These are phyloP conservation scores for Apiospora pterosperma DNA, from an alignment of 2,329 filamentous ascomycete species.

Conservation along the genomic window DNA sequence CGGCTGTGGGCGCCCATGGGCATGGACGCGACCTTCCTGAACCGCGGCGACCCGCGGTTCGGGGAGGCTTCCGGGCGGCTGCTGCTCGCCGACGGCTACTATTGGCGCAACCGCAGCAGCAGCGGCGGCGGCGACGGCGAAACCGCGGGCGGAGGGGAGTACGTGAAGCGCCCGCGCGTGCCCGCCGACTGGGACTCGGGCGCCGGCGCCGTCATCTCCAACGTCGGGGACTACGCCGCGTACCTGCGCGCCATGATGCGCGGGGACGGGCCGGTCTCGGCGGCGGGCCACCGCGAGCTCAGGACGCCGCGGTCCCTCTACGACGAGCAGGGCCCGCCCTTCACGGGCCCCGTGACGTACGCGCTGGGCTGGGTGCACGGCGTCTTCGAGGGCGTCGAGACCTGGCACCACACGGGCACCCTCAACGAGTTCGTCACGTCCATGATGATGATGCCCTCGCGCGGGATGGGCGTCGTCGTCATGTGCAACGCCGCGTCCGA, in stretches of 20 bases:
- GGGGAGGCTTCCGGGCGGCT: slow-evolving; percentile 14
- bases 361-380: slow-evolving; percentile 26
- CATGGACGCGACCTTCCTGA: slow-evolving; percentile 41
- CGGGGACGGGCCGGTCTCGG: slow-evolving; percentile 23
- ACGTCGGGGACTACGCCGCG: slow-evolving; percentile 34
- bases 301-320: slow-evolving; percentile 22
- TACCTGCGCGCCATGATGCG: slow-evolving; percentile 30
- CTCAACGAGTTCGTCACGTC: slow-evolving; percentile 23
- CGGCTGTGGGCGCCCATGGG: slow-evolving; percentile 42
- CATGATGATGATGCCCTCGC: slow-evolving; percentile 30
- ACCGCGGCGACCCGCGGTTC: slow-evolving; percentile 20
- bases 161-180: not conserved
- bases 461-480: slow-evolving; percentile 27
- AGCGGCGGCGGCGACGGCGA: not conserved
- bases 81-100: slow-evolving; percentile 39
- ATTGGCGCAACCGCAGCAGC: slow-evolving; percentile 26
- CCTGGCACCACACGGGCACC: slow-evolving; percentile 28
- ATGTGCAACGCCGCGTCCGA: slow-evolving; percentile 21
- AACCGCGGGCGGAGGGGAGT: too few species aligned
- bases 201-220: slow-evolving; percentile 40
- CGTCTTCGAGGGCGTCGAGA: slow-evolving; percentile 20
- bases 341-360: slow-evolving; percentile 20
- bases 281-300: slow-evolving; percentile 21
- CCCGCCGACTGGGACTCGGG: slow-evolving; percentile 30
- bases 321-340: slow-evolving; percentile 12